phyloP scores from a whole-genome alignment of 768 basidiomycete genomes.

The Nevesoporus exiguus region DNA sequence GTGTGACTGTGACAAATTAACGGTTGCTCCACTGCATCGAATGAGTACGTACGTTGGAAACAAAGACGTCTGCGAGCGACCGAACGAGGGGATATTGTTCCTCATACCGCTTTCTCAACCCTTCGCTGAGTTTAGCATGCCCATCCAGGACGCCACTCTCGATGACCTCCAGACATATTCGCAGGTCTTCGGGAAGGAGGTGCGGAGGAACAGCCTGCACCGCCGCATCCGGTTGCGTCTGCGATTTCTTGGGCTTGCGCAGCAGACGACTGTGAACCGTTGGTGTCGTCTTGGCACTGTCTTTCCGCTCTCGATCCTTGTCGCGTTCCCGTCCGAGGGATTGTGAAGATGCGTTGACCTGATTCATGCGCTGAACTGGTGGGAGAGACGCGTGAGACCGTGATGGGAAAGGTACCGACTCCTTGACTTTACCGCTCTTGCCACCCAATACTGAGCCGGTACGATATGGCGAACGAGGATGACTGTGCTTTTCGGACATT shows the following conservation, averaged over 20 bases:
- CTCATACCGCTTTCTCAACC: slow-evolving; percentile 86
- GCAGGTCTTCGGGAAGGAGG: slow-evolving; percentile 83
- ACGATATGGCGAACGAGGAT: slow-evolving; percentile 78
- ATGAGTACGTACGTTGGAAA: slow-evolving; percentile 71
- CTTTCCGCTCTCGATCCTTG: slow-evolving; percentile 49
- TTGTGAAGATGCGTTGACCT: slow-evolving; percentile 59
- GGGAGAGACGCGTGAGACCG: slow-evolving; percentile 78
- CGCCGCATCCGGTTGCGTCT: slow-evolving; percentile 45
- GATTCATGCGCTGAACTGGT: slow-evolving; percentile 52
- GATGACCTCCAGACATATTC: slow-evolving; percentile 81
- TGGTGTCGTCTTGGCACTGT: slow-evolving; percentile 36
- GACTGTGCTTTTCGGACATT: slow-evolving; percentile 51
- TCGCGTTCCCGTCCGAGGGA: slow-evolving; percentile 56
- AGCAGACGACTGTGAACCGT: slow-evolving; percentile 46
- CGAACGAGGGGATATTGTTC: slow-evolving; percentile 94
- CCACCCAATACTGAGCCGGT: slow-evolving; percentile 40
- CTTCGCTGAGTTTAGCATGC: slow-evolving; percentile 80
- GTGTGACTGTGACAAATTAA: slow-evolving; percentile 60
- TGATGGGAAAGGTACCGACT: slow-evolving; percentile 70
- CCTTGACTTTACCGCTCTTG: slow-evolving; percentile 39
- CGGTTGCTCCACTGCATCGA: slow-evolving; percentile 5
- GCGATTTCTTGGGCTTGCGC: slow-evolving; percentile 67
- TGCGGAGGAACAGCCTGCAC: slow-evolving; percentile 62
- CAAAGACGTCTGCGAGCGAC: slow-evolving; percentile 93
- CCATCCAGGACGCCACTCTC: slow-evolving; percentile 86